Evolutionary conservation across 2,329 filamentous ascomycete species (phyloP), one percentile per base, ranked within the genome.

Genomic region (Ambrosiella beaveri): DNA sequence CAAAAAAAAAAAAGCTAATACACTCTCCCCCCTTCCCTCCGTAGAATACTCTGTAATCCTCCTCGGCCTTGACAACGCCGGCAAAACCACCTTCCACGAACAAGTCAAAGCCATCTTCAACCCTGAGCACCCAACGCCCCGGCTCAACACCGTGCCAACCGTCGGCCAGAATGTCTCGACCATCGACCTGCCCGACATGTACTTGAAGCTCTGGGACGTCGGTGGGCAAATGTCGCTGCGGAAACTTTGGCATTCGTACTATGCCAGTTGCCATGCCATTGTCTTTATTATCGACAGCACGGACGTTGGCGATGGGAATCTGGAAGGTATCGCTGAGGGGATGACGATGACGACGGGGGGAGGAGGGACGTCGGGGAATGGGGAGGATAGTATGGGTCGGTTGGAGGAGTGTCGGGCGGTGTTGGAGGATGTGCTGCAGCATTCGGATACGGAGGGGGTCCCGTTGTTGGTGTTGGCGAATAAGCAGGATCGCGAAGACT

Each of bases 181-280:
- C 52, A 87, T 98, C 68, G 82, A 86, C 19, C 78, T 97, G 27
- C 85, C 88, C 13, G 88, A 95, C 70, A 91, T 96, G 81, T 96
- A 97, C 75, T 77, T 98, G 67, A 95, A 96, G 75, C 86, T 98
- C 65, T 97, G 93, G 93, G 93, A 98, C 68, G 88, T 98, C 0
- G 93, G 93, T 63, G 93, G 93, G 6, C 93, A 98, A 71, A 82
- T 93, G 67, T 85, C 81, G 36, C 79, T 98, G 67, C 84, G 93
- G 62, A 85, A 85, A 62, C 80, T 97, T 38, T 98, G 93, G 93
- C 88, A 95, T 70, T 88, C 84, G 70, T 98, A 98, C 74, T 98
- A 96, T 75, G 77, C 82, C 55, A 87, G 82, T 69, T 95, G 89
- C 66, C 93, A 98, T 70, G 93, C 93, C 64, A 95, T 98, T 66